Base-by-base conservation (phyloP, 495 filamentous ascomycete genomes). In the Aeminium ludgeri region DNA sequence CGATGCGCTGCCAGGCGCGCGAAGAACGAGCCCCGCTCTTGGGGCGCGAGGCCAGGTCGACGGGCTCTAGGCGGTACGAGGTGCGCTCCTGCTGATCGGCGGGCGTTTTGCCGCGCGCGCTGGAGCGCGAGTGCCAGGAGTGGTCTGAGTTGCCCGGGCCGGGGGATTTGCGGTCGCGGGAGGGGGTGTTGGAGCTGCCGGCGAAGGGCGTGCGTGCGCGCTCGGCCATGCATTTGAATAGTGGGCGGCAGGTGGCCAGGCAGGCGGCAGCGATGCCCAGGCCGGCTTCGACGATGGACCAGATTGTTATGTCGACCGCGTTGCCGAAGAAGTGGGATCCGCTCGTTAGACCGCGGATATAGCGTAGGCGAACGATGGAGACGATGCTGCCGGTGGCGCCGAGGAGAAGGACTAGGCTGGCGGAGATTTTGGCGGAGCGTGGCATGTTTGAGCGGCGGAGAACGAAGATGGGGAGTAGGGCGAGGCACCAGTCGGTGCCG, bases 251-350 rank as follows among this genome's bases (percentile, higher is more conserved):
- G 4, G 55, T 58, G 2, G 57, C 51, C 4, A 60, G 46, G 7
- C 45, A 54, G 7, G 35, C 52, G n/a, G 55, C 53, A 11, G 49
- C 51, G 25, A 60, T 60, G 33, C 57, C 53, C 1, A 50, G 37
- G 13, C 55, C 55, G 5, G 48, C 51, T 34, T 60, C 57, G 33
- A 57, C 48, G 11, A 49, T 49, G 19, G 55, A 58, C 51, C 50
- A 55, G 20, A 56, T 53, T 2, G 51, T 42, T n/a, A 49, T 48
- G 38, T 53, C 51, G 10, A 44, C 46, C 10, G 55, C 45, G 13
- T 46, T 58, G 47, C 50, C 54, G 50, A 56, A 61, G 46, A 59
- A 59, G 28, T 59, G 50, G 6, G 50, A 34, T n/a, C 44, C 36
- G n/a, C 44, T 28, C 1, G 46, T 44, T 18, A 59, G 40, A 25